Conservation (phyloP, 257 asterid species). For the Scutellaria minor region DNA sequence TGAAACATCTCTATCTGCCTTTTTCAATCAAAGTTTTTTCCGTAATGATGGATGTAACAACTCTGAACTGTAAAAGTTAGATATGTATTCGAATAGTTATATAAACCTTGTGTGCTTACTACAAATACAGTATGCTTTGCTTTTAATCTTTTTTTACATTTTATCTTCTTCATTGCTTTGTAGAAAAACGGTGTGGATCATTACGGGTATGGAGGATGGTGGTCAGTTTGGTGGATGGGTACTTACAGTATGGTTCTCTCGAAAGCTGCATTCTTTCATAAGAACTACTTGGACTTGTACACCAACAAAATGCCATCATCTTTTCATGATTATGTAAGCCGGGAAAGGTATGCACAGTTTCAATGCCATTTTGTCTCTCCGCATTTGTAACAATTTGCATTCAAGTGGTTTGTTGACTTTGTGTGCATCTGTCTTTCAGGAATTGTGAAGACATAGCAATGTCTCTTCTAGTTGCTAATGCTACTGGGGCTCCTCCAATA, state of each 20-base stretch:
- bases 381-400: not conserved
- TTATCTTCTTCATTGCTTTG: constrained; percentile 11
- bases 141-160: constrained; percentile 7
- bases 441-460: constrained; percentile 70
- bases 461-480: constrained; percentile 66
- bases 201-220: constrained; percentile 68
- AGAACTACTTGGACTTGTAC: constrained; percentile 55
- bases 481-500: constrained; percentile 59
- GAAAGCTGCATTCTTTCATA: constrained; percentile 70
- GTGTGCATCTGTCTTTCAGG: constrained; percentile 34
- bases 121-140: not conserved
- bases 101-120: not conserved
- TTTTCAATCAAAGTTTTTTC: not conserved
- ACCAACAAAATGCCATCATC: constrained; percentile 63
- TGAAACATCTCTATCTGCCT: not conserved
- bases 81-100: constrained; percentile 7
- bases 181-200: constrained; percentile 46
- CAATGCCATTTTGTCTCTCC: constrained; percentile 12
- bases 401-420: constrained; percentile 16
- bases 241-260: constrained; percentile 73
- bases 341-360: constrained; percentile 47
- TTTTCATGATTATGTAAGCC: constrained; percentile 52
- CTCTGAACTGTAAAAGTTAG: not conserved
- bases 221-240: constrained; percentile 81
- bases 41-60: not conserved